These are phyloP conservation scores for Pyrenophora teres DNA, from an alignment of 2,329 filamentous ascomycete species.

Conservation along the genomic window DNA sequence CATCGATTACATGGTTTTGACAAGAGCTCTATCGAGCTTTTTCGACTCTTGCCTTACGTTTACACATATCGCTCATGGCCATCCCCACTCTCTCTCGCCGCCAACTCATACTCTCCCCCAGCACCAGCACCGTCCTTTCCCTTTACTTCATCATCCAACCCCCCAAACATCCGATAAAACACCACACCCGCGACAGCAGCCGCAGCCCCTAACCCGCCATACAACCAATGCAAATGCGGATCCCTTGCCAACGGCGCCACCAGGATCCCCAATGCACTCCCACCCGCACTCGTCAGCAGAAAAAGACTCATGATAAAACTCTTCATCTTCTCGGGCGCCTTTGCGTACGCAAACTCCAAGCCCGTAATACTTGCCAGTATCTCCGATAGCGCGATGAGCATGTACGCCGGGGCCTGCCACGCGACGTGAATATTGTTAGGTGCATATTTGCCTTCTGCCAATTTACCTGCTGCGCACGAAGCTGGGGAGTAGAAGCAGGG, in stretches of 20 bases:
- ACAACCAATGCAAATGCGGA: conserved; percentile 70
- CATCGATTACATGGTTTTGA: too few species aligned
- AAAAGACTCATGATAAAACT: conserved; percentile 61
- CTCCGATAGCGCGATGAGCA: conserved; percentile 53
- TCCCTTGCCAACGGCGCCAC: conserved; percentile 65
- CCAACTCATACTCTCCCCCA: conserved; percentile 24
- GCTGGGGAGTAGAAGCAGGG: conserved; percentile 58
- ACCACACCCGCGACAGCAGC: conserved; percentile 56
- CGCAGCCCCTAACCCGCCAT: conserved; percentile 59
- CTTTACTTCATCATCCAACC: conserved; percentile 8
- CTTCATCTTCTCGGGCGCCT: conserved; percentile 55
- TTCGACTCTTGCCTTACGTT: too few species aligned
- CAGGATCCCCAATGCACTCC: conserved; percentile 64
- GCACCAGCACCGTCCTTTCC: conserved; percentile 8
- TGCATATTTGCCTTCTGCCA: conserved; percentile 34
- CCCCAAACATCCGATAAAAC: conserved; percentile 58
- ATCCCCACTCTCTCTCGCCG: neutral
- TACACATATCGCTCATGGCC: neutral
- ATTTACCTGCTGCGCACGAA: conserved; percentile 44
- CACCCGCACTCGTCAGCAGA: conserved; percentile 64
- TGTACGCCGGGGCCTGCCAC: conserved; percentile 53
- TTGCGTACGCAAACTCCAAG: conserved; percentile 54
- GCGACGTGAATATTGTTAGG: conserved; percentile 54
- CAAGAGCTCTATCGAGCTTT: too few species aligned
- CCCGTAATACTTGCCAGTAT: conserved; percentile 56